phyloP scores from a whole-genome alignment of 805 yeast genomes.

The Candida pini region DNA sequence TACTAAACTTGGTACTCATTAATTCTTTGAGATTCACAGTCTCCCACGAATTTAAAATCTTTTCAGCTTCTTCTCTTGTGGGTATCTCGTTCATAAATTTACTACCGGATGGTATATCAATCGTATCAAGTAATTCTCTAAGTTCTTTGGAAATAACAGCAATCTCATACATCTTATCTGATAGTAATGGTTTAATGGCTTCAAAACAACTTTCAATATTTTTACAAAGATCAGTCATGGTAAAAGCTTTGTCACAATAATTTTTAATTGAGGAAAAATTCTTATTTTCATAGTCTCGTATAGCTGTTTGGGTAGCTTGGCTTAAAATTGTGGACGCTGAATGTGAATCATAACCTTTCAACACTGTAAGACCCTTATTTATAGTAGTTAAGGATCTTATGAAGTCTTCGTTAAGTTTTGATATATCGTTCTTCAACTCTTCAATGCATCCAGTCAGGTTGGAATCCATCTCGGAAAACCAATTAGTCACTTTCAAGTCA shows the following conservation, averaged over 20 bases:
- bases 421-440: neutral
- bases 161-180: constrained; percentile 18
- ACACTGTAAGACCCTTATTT: too few species aligned
- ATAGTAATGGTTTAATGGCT: constrained; percentile 23
- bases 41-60: constrained; percentile 10
- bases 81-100: constrained; percentile 22
- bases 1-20: constrained; percentile 23
- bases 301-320: too few species aligned
- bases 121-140: constrained; percentile 16
- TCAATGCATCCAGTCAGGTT: neutral
- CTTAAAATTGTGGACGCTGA: too few species aligned
- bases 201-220: constrained; percentile 21
- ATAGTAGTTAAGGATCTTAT: constrained; percentile 1
- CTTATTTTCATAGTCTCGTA: too few species aligned
- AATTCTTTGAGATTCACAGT: constrained; percentile 22
- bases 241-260: constrained; percentile 17
- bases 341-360: too few species aligned
- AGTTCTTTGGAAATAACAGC: constrained; percentile 20
- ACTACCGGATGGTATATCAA: constrained; percentile 16
- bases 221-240: constrained; percentile 17
- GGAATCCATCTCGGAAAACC: neutral
- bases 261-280: too few species aligned
- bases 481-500: neutral
- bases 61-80: constrained; percentile 16
- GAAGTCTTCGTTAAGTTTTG: neutral